Percentiles rank a stretch among this genome's conserved stretches.
Conservation (phyloP, 768 basidiomycete species). For the Hypholoma fasciculare region DNA sequence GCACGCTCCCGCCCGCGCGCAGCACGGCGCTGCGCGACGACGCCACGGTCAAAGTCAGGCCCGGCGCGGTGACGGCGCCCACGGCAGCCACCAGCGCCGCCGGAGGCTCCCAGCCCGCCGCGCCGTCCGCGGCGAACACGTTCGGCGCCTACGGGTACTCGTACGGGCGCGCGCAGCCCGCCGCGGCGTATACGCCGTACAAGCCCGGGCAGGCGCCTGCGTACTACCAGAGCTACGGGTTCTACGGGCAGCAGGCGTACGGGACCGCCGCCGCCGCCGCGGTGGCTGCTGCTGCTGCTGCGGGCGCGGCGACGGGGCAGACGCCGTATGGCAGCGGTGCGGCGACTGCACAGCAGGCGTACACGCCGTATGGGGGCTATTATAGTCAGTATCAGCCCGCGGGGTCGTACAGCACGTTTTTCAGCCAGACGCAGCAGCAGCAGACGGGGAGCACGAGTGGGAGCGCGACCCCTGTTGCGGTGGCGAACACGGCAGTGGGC, state of each 20-base stretch:
- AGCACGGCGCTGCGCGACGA: conserved; percentile 71
- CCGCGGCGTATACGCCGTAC: conserved; percentile 34
- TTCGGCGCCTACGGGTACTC: conserved; percentile 37
- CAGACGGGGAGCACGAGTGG: conserved; percentile 33
- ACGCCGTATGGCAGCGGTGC: background rate
- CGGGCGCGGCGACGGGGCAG: conserved; percentile 3
- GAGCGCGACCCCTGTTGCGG: conserved; percentile 46
- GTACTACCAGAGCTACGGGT: conserved; percentile 34
- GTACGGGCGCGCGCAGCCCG: conserved; percentile 24
- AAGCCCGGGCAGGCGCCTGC: conserved; percentile 30
- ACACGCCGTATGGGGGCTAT: conserved; percentile 29
- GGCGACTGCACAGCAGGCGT: conserved; percentile 27
- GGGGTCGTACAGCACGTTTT: conserved; percentile 30
- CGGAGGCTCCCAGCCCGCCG: conserved; percentile 22
- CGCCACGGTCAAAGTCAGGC: conserved; percentile 63
- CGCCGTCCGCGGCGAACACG: conserved; percentile 26
- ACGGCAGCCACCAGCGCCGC: conserved; percentile 29
- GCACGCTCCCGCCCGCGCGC: conserved; percentile 61
- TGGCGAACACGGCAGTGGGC: conserved; percentile 52
- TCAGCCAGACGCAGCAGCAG: conserved; percentile 23
- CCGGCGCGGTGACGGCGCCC: conserved; percentile 26
- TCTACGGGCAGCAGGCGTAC: conserved; percentile 37
- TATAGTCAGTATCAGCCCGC: conserved; percentile 27
- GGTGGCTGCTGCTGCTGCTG: background rate
- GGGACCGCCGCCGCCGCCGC: conserved; percentile 15